phyloP scores from a whole-genome alignment of 331 rosid species.

The Prunus yedoensis region DNA sequence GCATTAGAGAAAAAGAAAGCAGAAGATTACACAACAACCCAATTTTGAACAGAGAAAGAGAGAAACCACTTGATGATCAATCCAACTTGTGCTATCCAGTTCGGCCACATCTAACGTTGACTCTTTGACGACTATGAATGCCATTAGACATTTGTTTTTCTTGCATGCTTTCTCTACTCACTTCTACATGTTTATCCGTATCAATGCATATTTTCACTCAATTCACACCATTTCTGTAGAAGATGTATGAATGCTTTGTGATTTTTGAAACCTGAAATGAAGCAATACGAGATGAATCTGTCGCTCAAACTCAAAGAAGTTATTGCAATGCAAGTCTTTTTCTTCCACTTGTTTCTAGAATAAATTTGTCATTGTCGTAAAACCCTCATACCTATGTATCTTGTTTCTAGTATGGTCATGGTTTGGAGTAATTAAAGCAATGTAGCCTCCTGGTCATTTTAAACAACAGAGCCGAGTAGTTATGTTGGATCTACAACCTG shows the following conservation, averaged over 20 bases:
- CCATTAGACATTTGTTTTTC: too few species aligned
- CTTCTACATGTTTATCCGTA: background rate
- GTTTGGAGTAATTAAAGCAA: too few species aligned
- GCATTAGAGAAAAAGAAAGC: background rate
- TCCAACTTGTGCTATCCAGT: too few species aligned
- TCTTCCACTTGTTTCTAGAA: too few species aligned
- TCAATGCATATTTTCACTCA: background rate
- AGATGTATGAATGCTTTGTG: background rate
- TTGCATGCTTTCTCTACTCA: background rate
- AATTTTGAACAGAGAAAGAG: too few species aligned
- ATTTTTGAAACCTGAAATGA: background rate
- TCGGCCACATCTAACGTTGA: too few species aligned
- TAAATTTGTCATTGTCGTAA: too few species aligned
- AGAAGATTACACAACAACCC: too few species aligned
- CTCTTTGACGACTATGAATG: too few species aligned
- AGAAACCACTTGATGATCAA: too few species aligned
- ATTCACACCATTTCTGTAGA: background rate
- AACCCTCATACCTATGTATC: background rate
- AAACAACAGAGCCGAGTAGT: background rate
- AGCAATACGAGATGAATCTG: background rate
- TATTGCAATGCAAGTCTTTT: too few species aligned
- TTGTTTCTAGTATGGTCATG: background rate
- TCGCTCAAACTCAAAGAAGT: background rate
- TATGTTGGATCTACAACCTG: background rate
- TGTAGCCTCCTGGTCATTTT: background rate